Base-by-base conservation (phyloP, 805 yeast species). In the Wickerhamomyces strasburgensis region DNA sequence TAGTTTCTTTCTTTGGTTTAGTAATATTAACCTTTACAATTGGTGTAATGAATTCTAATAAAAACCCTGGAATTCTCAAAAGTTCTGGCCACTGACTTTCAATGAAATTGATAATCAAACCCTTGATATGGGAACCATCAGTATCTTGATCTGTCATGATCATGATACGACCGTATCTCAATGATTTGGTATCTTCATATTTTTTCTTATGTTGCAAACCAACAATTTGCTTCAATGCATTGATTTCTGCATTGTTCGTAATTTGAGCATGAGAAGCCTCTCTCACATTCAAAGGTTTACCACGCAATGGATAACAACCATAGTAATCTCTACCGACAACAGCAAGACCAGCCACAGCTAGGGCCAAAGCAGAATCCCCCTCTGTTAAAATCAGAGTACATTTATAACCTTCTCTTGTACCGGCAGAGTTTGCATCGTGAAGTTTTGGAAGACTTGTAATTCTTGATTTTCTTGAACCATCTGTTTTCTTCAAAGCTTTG, bases 121-220 rank as follows among this genome's bases (percentile, higher is more conserved):
- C 98, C 58, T 93, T 93, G 59, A 93, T 93, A 67, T 93, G 98
- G 14, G 95, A 84, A 43, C 98, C 98, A 72, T 93, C 98, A 51
- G 89, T 95, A 86, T 93, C 98, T 65, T 93, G 98, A 83, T 93
- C 98, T 6, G 98, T 88, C 98, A 93, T 93, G 57, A 93, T 88
- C 98, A 93, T 93, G 35, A 93, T 74, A 58, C 88, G 96, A 26
- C 98, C 98, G 56, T 93, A 93, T 58, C 98, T 78, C 44, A 93
- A 67, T 4, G 82, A 78, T 39, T 75, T 74, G 13, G 84, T 68
- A 46, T 80, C 82, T 15, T 78, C 80, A 57, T 93, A 93, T 29
- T 68, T 70, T 62, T 87, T 90, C 52, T 84, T 87, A 62, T 93
- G 98, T 60, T 89, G 96, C 38, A 93, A 68, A 15, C 98, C 98